Evolutionary conservation across 2,329 filamentous ascomycete genomes (phyloP).

Genomic region (Xylariales sp.): DNA sequence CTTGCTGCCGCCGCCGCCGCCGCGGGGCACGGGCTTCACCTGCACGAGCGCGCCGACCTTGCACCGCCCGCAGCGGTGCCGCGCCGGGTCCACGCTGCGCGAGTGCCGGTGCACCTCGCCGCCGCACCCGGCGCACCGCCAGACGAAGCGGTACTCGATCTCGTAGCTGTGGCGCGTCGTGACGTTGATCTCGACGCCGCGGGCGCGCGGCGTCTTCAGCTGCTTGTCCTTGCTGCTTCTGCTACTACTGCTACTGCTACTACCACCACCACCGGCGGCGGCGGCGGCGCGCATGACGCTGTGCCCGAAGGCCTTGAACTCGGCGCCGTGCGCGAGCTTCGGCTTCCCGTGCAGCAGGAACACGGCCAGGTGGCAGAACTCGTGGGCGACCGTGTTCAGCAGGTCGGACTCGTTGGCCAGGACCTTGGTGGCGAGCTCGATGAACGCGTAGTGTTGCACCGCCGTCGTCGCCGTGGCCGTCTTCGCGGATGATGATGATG

Average conservation of each 20-base stretch:
- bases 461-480: constrained; percentile 38
- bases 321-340: constrained; percentile 82
- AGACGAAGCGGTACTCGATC: constrained; percentile 93
- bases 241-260: too few species aligned
- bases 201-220: constrained; percentile 24
- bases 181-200: constrained; percentile 67
- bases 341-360: constrained; percentile 85
- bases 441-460: constrained; percentile 72
- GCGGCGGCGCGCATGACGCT: constrained; percentile 68
- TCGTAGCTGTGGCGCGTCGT: constrained; percentile 91
- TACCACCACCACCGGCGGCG: constrained; percentile 47
- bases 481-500: constrained; percentile 30
- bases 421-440: constrained; percentile 90
- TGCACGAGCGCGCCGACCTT: constrained; percentile 74
- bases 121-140: constrained; percentile 78
- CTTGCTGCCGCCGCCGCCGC: constrained; percentile 38
- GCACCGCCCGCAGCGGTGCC: constrained; percentile 83
- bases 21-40: constrained; percentile 79
- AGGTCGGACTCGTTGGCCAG: constrained; percentile 82
- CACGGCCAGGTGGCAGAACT: constrained; percentile 94
- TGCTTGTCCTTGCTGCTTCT: not conserved
- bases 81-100: constrained; percentile 79
- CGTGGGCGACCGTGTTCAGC: constrained; percentile 92
- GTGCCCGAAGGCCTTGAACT: constrained; percentile 81
- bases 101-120: constrained; percentile 85